A percentile compares a stretch with the other conserved stretches of the same genome.
These are phyloP conservation scores for Rhynchosporium secalis DNA, from an alignment of 2,329 filamentous ascomycete species.

Conservation along the genomic window DNA sequence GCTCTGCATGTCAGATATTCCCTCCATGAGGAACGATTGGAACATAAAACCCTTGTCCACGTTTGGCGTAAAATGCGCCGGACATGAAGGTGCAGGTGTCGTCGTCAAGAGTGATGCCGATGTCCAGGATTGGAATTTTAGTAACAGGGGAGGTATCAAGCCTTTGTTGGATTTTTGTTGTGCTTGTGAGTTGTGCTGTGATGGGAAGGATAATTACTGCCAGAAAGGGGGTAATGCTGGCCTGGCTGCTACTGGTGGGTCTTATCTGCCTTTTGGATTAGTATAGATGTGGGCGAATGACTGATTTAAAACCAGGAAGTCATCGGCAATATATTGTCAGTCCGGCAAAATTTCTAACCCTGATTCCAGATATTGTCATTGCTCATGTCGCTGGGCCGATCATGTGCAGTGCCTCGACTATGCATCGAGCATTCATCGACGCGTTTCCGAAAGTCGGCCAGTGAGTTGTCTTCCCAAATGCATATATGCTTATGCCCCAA, in stretches of 20 bases:
- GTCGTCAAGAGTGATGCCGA: conserved; percentile 56
- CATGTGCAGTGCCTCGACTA: conserved; percentile 60
- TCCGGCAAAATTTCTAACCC: conserved; percentile 47
- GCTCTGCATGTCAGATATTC: conserved; percentile 57
- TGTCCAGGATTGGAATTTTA: conserved; percentile 53
- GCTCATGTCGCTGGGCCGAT: conserved; percentile 59
- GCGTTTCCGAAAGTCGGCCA: conserved; percentile 41
- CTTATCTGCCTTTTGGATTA: background rate
- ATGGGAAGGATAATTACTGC: conserved; percentile 55
- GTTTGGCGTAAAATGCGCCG: conserved; percentile 48
- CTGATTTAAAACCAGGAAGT: conserved; percentile 42
- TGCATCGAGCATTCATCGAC: conserved; percentile 55
- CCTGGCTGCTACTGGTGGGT: conserved; percentile 41
- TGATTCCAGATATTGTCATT: conserved; percentile 55
- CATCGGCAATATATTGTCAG: conserved; percentile 61
- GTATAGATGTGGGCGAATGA: background rate
- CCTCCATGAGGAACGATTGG: conserved; percentile 57
- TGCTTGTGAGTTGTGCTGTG: conserved; percentile 51
- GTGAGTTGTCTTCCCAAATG: conserved; percentile 29
- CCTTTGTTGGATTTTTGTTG: conserved; percentile 53
- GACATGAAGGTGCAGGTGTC: conserved; percentile 58
- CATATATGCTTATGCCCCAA: background rate
- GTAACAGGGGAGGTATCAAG: conserved; percentile 54
- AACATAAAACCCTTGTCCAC: conserved; percentile 48
- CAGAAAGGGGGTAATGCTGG: conserved; percentile 47